Conservation (phyloP, 1,139 yeast species). For the Protomyces pachydermus region DNA sequence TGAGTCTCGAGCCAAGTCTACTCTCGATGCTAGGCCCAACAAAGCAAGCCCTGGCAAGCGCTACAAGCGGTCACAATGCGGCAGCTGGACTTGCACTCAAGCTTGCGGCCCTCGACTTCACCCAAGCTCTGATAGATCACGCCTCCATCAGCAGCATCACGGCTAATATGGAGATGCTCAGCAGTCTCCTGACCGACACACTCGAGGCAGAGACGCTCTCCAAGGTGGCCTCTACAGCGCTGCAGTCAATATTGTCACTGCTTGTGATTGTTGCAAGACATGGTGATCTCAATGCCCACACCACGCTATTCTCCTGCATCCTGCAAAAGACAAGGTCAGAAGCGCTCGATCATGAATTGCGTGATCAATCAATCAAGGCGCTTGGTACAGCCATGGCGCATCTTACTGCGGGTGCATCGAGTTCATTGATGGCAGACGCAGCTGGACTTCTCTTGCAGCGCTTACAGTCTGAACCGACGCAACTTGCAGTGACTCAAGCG, state of each 20-base stretch:
- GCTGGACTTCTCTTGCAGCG: constrained; percentile 34
- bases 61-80: constrained; percentile 2
- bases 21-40: not conserved
- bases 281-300: constrained; percentile 33
- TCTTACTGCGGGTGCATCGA: not conserved
- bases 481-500: constrained; percentile 36
- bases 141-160: not conserved
- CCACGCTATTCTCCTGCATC: constrained; percentile 36
- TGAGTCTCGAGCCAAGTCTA: not conserved
- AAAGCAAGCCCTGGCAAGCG: not conserved
- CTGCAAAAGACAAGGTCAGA: constrained; percentile 44
- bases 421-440: constrained; percentile 31
- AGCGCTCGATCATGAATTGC: constrained; percentile 49
- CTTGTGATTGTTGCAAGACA: constrained; percentile 40
- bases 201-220: constrained; percentile 2
- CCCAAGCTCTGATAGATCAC: not conserved
- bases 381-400: constrained; percentile 37
- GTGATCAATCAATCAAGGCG: constrained; percentile 47
- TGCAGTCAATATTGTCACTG: constrained; percentile 41
- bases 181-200: not conserved
- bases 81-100: constrained; percentile 1
- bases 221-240: constrained; percentile 49
- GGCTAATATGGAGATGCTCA: not conserved
- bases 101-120: constrained; percentile 8
- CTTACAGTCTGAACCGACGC: constrained; percentile 38